phyloP scores from a whole-genome alignment of 495 filamentous ascomycete species.

The Penicillium roqueforti region DNA sequence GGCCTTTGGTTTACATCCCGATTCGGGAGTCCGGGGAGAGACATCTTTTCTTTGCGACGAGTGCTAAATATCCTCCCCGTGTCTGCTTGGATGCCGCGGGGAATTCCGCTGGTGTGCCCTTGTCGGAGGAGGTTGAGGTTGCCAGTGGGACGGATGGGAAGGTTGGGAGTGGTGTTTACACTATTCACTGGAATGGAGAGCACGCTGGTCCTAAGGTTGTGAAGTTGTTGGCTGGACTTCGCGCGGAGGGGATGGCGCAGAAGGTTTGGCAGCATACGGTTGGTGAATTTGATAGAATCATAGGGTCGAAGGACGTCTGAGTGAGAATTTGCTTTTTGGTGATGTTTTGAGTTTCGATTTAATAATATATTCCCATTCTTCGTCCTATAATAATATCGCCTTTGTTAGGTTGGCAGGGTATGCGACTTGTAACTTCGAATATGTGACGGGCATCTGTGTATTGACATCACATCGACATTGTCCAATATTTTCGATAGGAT shows the following conservation, averaged over 20 bases:
- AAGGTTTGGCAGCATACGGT: constrained; percentile 49
- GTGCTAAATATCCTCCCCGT: constrained; percentile 39
- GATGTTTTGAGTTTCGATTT: not conserved
- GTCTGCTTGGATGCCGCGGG: constrained; percentile 15
- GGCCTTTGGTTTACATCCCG: constrained; percentile 28
- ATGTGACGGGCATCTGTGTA: no score
- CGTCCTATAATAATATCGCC: no score
- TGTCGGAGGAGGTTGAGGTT: constrained; percentile 23
- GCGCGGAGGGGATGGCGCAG: constrained; percentile 39
- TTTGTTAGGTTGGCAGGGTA: no score
- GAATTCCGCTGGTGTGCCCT: constrained; percentile 23
- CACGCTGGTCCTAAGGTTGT: constrained; percentile 28
- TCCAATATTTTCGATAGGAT: no score
- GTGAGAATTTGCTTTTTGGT: not conserved
- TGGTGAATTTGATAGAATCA: constrained; percentile 36
- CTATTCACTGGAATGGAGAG: constrained; percentile 42
- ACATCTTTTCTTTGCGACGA: constrained; percentile 52
- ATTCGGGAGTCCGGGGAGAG: constrained; percentile 49
- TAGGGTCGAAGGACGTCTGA: not conserved
- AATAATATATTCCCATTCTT: no score
- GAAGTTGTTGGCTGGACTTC: constrained; percentile 32
- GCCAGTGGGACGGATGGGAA: constrained; percentile 44
- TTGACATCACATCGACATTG: no score
- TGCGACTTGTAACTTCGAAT: no score
- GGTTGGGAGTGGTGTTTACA: constrained; percentile 50